Evolutionary conservation across 2,329 filamentous ascomycete species (phyloP).

Genomic region (Pseudonectria buxi): DNA sequence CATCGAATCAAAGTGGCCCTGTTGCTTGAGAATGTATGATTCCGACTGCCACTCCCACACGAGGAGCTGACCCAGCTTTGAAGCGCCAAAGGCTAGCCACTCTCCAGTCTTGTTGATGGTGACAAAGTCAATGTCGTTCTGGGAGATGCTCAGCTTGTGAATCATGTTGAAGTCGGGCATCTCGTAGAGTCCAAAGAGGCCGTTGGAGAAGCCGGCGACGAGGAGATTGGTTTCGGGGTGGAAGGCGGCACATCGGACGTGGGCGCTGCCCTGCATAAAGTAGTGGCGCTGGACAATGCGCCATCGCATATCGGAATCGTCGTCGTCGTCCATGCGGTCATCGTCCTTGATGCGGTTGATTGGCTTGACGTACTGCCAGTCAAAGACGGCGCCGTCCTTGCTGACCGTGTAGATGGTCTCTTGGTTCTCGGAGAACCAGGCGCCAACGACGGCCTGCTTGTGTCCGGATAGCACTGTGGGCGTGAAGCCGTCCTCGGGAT

Average conservation of each 20-base stretch:
- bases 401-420: slow-evolving; percentile 95
- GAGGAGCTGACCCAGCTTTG: slow-evolving; percentile 88
- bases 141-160: slow-evolving; percentile 86
- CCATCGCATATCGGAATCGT: slow-evolving; percentile 69
- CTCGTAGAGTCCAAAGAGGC: slow-evolving; percentile 89
- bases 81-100: slow-evolving; percentile 95
- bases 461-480: slow-evolving; percentile 89
- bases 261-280: slow-evolving; percentile 85
- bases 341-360: slow-evolving; percentile 49
- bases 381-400: slow-evolving; percentile 93
- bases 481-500: slow-evolving; percentile 78
- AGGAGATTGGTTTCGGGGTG: slow-evolving; percentile 82
- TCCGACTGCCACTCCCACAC: slow-evolving; percentile 99
- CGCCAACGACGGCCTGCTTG: slow-evolving; percentile 81
- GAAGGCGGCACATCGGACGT: slow-evolving; percentile 84
- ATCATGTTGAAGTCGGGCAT: slow-evolving; percentile 94
- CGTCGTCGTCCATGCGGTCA: slow-evolving; percentile 54
- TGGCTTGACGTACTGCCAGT: slow-evolving; percentile 76
- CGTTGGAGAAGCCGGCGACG: slow-evolving; percentile 94
- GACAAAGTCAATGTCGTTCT: slow-evolving; percentile 92
- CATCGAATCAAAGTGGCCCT: slow-evolving; percentile 94
- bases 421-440: slow-evolving; percentile 94
- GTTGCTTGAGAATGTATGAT: slow-evolving; percentile 96
- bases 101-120: slow-evolving; percentile 91
- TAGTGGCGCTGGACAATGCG: slow-evolving; percentile 86